Evolutionary conservation across 208 protist genomes (phyloP), one percentile per base, ranked within the genome.

Genomic region (Crithidia expoeki): DNA sequence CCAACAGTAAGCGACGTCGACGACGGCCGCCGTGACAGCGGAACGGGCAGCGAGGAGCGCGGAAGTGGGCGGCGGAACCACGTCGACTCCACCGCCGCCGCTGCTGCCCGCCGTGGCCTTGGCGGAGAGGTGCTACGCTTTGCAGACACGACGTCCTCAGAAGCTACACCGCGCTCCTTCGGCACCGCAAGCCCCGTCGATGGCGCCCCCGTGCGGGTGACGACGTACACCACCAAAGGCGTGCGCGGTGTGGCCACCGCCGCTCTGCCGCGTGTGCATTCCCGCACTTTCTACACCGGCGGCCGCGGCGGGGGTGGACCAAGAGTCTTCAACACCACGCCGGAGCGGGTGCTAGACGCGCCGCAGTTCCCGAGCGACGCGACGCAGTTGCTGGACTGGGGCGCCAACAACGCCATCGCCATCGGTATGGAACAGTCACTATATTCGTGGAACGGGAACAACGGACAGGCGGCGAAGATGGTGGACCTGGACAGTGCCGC

Each of bases 301-400:
- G 25, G 59, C 38, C 72, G 65, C 25, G 49, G 52, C 27, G 57
- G 32, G 3, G 60, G 21, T 33, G 65, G 19, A 14, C 49, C 66
- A n/a, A 73, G 84, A 10, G 74, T 89, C 27, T 77, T 92, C 53
- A 84, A 79, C 75, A 84, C 88, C 4, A 93, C 90, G 34, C 90
- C 90, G 2, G 82, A 92, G 56, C 77, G 87, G 23, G 86, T 93
- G 6, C 75, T 95, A 32, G 90, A 94, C 62, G 90, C 90, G 12
- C 90, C 87, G 6, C 77, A 92, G 65, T 92, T 94, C 65, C 84
- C 85, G 12, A 34, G 71, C 46, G 58, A 70, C 30, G 73, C 84
- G 2, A 65, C 72, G 16, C 88, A 95, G 72, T 81, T 93, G 30
- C 79, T 95, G 38, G 81, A 95, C 79, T 95, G 90, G 88, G 90